Base-by-base conservation (phyloP, 2,329 filamentous ascomycete genomes). In the Epichloe scottii region DNA sequence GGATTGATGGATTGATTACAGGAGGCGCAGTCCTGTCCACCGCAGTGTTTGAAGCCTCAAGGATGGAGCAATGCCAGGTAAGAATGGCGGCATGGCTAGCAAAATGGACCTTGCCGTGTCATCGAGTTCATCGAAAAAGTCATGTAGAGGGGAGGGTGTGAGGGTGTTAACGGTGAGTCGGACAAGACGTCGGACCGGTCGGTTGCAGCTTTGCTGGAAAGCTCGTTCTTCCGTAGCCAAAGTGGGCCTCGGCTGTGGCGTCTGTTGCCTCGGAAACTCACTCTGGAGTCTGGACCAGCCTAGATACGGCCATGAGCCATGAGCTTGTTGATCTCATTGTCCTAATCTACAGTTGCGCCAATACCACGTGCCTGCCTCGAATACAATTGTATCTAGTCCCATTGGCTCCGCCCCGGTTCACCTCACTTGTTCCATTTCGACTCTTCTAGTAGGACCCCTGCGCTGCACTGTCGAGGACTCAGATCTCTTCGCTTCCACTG, bases 401-500 rank as follows among this genome's bases (percentile, higher is more conserved):
- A 30, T 30, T 30, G 26, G 26, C 26, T 33, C 17, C 14, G 8
- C 12, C 7, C 40, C 3, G 2, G 15, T 47, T 41, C 51, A 60
- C 38, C 57, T 57, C 12, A 61, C 54, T 46, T 67, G 59, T 46
- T 59, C 56, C 65, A 66, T 67, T 53, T 66, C 63, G 2, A 57
- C 48, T 42, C 40, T 51, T 45, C 51, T 54, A 19, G 51, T 54
- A 21, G 51, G 49, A 26, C 52, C 51, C 49, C 59, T 60, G 30
- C 47, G 51, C 41, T 56, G 53, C 14, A 41, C 54, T 41, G 56
- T 57, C 55, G 56, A 55, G 37, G 46, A 37, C 45, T 57, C 52
- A 53, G 51, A 47, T 51, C 48, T 53, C 53, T 48, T 55, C 51
- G 60, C 58, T 54, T 56, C 66, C 52, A 54, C 39, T 15, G 30